A percentile compares a stretch with the other conserved stretches of the same genome.
phyloP scores from a whole-genome alignment of 1,284 basidiomycete species.

The Apiotrichum domesticum region DNA sequence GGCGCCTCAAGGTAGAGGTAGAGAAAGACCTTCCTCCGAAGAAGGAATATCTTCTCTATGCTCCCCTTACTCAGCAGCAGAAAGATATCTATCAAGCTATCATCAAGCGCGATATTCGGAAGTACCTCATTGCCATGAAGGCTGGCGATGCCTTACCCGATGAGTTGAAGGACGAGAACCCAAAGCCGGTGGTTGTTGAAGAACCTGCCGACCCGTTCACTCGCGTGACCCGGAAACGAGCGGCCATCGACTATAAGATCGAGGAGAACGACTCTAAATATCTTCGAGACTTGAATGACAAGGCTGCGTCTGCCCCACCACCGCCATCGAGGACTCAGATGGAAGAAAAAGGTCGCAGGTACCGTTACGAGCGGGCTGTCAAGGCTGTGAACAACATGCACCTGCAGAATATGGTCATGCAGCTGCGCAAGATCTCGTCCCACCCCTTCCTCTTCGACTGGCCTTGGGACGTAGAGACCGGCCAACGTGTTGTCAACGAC shows the following conservation, averaged over 20 bases:
- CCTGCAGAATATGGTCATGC: slow-evolving; percentile 90
- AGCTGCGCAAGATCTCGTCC: slow-evolving; percentile 76
- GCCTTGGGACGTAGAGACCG: slow-evolving; percentile 63
- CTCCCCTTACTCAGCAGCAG: slow-evolving; percentile 75
- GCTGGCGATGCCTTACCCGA: slow-evolving; percentile 22
- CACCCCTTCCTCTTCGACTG: slow-evolving; percentile 92
- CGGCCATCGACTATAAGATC: slow-evolving; percentile 46
- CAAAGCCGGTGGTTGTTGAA: not conserved
- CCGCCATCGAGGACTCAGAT: not conserved
- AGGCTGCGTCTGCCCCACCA: slow-evolving; percentile 1
- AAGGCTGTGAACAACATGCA: slow-evolving; percentile 84
- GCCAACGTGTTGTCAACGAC: slow-evolving; percentile 59
- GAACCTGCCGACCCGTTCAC: slow-evolving; percentile 14
- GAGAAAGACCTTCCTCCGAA: slow-evolving; percentile 71
- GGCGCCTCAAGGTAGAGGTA: slow-evolving; percentile 86
- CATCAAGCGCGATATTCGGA: slow-evolving; percentile 60
- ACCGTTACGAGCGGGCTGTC: slow-evolving; percentile 56
- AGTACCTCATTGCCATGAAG: slow-evolving; percentile 56
- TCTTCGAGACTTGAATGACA: slow-evolving; percentile 58
- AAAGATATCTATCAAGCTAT: slow-evolving; percentile 78
- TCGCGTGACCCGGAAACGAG: slow-evolving; percentile 37
- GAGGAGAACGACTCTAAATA: slow-evolving; percentile 65
- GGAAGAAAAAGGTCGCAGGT: slow-evolving; percentile 24
- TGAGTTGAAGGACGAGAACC: slow-evolving; percentile 15
- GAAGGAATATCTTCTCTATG: slow-evolving; percentile 93